Conservation (phyloP, 2,329 filamentous ascomycete species). For the Nemania bipapillata region DNA sequence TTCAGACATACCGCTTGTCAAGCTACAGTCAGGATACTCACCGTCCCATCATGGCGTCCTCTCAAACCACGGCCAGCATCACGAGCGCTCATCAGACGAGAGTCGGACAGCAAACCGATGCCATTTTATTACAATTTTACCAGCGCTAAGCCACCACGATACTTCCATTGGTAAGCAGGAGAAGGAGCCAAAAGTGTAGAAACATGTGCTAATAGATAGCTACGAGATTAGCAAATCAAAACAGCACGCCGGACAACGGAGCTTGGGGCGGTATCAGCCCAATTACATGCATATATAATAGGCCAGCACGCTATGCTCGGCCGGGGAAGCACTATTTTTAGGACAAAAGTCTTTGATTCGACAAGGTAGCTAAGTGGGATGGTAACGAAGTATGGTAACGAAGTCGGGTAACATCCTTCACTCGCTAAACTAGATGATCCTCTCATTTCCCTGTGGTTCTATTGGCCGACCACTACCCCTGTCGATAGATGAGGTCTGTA, state of each 20-base stretch:
- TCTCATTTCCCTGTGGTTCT: too few relatives aligned
- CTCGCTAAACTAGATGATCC: too few relatives aligned
- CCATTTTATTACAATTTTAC: slow-evolving; percentile 27
- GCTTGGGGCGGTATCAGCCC: background rate
- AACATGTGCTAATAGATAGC: background rate
- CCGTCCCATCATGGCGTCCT: slow-evolving; percentile 20
- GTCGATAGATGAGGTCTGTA: too few relatives aligned
- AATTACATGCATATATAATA: background rate
- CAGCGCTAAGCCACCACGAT: background rate
- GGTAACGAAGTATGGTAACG: too few relatives aligned
- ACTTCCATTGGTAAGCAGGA: background rate
- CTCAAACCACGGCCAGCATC: slow-evolving; percentile 13
- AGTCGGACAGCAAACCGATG: slow-evolving; percentile 21
- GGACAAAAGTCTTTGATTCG: background rate
- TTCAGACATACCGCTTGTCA: slow-evolving; percentile 27
- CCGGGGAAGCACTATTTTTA: background rate
- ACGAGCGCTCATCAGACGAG: slow-evolving; percentile 2
- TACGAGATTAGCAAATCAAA: background rate
- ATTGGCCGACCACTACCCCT: too few relatives aligned
- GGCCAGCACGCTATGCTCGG: background rate
- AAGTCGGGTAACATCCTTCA: too few relatives aligned
- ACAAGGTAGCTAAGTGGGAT: background rate
- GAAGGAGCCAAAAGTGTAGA: background rate
- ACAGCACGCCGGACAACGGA: background rate
- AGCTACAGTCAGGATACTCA: slow-evolving; percentile 27